Percentiles rank a stretch among this genome's conserved stretches.
phyloP scores from a whole-genome alignment of 306 rosid species.

The Macrotyloma uniflorum region DNA sequence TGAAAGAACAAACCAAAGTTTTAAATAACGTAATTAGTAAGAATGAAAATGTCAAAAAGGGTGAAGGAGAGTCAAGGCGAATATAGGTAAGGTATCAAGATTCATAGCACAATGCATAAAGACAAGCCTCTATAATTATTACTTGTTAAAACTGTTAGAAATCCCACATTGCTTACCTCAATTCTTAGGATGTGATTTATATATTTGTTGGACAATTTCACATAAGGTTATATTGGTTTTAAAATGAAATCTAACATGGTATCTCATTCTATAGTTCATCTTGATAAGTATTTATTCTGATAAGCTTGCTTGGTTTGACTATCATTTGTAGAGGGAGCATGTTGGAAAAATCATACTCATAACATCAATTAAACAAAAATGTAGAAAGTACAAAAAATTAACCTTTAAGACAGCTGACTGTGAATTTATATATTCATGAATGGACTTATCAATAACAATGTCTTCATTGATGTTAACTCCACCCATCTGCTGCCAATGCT shows the following conservation, averaged over 20 bases:
- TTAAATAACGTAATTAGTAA: constrained; percentile 14
- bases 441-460: constrained; percentile 77
- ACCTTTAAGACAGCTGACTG: constrained; percentile 91
- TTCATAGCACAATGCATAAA: constrained; percentile 9
- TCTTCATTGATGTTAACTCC: constrained; percentile 86
- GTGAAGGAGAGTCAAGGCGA: background rate
- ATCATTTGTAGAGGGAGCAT: no score
- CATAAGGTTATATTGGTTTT: no score
- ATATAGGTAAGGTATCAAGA: background rate
- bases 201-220: no score
- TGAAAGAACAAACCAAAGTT: background rate
- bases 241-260: no score
- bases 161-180: no score
- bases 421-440: constrained; percentile 83
- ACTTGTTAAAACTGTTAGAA: background rate
- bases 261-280: no score
- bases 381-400: constrained; percentile 11
- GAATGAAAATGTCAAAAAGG: background rate
- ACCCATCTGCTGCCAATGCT: constrained; percentile 93
- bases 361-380: constrained; percentile 10
- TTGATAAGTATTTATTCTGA: no score
- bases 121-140: background rate
- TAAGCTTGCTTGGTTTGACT: no score
- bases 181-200: no score
- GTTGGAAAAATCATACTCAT: constrained; percentile 16